A percentile compares a stretch with the other conserved stretches of the same genome.
Conservation (phyloP, 805 yeast genomes). For the Kazachstania martiniae region DNA sequence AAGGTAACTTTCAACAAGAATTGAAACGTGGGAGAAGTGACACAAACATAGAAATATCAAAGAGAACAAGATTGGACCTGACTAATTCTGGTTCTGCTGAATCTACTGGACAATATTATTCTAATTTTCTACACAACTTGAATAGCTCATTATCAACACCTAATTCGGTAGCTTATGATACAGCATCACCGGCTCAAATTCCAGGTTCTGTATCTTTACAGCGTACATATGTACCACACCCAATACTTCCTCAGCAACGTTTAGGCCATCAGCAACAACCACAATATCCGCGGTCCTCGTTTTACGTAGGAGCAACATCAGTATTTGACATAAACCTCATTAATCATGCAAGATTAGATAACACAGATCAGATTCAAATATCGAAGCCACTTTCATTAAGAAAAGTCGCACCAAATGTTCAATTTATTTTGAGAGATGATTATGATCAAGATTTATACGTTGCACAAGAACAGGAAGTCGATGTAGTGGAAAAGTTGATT, state of each 20-base stretch:
- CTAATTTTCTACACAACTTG: constrained; percentile 18
- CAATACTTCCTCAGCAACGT: constrained; percentile 5
- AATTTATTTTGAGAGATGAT: constrained; percentile 74
- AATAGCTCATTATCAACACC: constrained; percentile 7
- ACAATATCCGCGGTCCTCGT: constrained; percentile 84
- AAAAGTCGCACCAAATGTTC: constrained; percentile 65
- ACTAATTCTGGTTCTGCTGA: constrained; percentile 6
- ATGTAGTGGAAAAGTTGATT: constrained; percentile 71
- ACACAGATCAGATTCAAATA: constrained; percentile 71
- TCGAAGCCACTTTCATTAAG: constrained; percentile 58
- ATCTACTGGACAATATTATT: constrained; percentile 15
- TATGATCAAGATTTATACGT: constrained; percentile 58
- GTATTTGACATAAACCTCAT: constrained; percentile 65
- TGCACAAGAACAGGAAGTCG: constrained; percentile 63
- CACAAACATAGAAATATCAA: constrained; percentile 1
- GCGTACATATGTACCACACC: no score
- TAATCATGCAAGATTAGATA: constrained; percentile 51
- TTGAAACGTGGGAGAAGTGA: not conserved
- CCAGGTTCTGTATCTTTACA: not conserved
- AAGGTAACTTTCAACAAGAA: not conserved
- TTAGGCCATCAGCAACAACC: constrained; percentile 20
- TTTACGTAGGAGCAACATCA: constrained; percentile 82
- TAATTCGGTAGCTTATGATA: not conserved
- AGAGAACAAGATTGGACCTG: constrained; percentile 13
- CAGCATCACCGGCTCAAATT: not conserved